These are phyloP conservation scores for Cladosporium sp. DNA, from an alignment of 2,329 filamentous ascomycete species.

Conservation along the genomic window DNA sequence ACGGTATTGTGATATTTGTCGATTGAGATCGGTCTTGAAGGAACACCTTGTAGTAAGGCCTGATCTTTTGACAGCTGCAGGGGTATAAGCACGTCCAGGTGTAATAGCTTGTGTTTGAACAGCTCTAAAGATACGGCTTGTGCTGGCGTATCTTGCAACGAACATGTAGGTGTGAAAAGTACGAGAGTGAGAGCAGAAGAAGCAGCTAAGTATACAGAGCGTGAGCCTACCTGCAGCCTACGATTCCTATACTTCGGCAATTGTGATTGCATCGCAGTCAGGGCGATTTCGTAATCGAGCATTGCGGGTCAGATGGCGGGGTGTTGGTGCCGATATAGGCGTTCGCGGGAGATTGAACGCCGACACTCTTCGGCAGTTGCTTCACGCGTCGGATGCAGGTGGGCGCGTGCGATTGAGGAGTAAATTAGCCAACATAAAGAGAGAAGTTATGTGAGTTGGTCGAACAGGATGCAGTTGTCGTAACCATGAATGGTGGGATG, in stretches of 20 bases:
- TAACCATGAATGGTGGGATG: no score
- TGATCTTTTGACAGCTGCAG: neutral
- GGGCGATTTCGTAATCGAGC: neutral
- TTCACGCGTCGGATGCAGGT: no score
- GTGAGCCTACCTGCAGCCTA: neutral
- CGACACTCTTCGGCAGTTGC: constrained; percentile 6
- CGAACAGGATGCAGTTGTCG: no score
- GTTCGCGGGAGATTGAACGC: neutral
- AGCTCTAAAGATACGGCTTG: neutral
- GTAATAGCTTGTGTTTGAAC: neutral
- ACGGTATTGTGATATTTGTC: neutral
- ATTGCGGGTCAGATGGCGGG: constrained; percentile 11
- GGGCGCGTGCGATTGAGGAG: no score
- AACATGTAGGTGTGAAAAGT: neutral
- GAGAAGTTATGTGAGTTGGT: no score
- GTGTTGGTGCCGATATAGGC: constrained; percentile 7
- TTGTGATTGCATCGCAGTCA: neutral
- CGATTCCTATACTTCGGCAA: constrained; percentile 4
- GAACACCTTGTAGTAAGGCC: neutral
- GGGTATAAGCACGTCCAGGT: neutral
- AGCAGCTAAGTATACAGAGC: neutral
- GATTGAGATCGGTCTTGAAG: neutral
- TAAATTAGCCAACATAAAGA: no score
- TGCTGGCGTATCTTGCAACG: neutral
- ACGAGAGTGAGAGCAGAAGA: neutral